Conservation (phyloP, 331 rosid genomes). For the Quercus tomentella region DNA sequence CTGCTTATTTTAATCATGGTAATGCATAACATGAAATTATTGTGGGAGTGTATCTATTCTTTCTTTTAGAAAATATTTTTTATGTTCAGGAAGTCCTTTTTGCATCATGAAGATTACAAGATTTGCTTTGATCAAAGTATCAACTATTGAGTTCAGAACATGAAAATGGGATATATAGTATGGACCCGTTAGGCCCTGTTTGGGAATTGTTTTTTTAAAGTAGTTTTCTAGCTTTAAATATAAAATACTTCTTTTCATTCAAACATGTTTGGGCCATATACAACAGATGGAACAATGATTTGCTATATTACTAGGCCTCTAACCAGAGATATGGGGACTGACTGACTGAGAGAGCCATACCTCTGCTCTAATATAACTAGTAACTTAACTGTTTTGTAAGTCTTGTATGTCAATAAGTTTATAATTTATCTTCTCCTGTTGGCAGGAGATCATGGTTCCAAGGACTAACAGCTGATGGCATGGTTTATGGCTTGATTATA, state of each 20-base stretch:
- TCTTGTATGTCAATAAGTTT: conserved; percentile 12
- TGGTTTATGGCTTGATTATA: conserved; percentile 64
- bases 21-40: too few relatives aligned
- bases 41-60: not conserved
- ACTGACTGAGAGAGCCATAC: not conserved
- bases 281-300: too few relatives aligned
- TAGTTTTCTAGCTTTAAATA: too few relatives aligned
- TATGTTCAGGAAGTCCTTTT: not conserved
- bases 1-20: too few relatives aligned
- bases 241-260: too few relatives aligned
- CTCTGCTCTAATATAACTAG: not conserved
- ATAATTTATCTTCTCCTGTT: conserved; percentile 19
- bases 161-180: not conserved
- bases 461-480: conserved; percentile 31
- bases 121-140: not conserved
- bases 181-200: too few relatives aligned
- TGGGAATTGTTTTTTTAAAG: too few relatives aligned
- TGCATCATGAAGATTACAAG: not conserved
- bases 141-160: not conserved
- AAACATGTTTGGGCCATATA: too few relatives aligned
- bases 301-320: too few relatives aligned
- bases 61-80: not conserved
- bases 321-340: too few relatives aligned
- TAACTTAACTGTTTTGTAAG: not conserved
- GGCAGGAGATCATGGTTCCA: conserved; percentile 61